phyloP scores from a whole-genome alignment of 139 green algal genomes.

The Closterium sp. region DNA sequence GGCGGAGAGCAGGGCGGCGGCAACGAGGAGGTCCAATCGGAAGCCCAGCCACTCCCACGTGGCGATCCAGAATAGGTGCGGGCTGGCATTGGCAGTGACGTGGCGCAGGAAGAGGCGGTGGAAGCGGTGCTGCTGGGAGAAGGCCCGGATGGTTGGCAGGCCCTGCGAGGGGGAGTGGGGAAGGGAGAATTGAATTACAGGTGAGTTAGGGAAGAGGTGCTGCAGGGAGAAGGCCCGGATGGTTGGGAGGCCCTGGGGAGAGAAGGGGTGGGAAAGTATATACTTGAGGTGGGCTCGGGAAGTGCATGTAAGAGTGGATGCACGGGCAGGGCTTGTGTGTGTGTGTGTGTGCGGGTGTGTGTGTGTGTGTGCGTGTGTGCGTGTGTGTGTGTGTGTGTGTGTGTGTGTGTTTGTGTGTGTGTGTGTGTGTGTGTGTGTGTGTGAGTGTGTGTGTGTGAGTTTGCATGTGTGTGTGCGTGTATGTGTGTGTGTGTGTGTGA shows the following conservation, averaged over 20 bases:
- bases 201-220: not conserved
- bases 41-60: constrained; percentile 4
- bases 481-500: too few relatives aligned
- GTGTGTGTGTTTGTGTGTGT: too few relatives aligned
- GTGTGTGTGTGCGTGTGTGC: not conserved
- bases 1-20: not conserved
- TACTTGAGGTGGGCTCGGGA: not conserved
- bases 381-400: too few relatives aligned
- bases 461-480: too few relatives aligned
- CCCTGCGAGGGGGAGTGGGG: constrained; percentile 30
- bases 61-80: not conserved
- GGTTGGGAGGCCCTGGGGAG: constrained; percentile 60
- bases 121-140: not conserved
- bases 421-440: too few relatives aligned
- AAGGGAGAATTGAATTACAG: too few relatives aligned
- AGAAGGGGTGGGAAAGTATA: not conserved
- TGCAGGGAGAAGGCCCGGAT: constrained; percentile 3
- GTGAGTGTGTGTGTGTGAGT: too few relatives aligned
- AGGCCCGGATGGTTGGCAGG: constrained; percentile 52
- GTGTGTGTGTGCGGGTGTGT: constrained; percentile 13
- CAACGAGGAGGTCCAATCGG: not conserved
- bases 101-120: not conserved
- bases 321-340: not conserved
- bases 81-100: not conserved
- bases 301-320: constrained; percentile 3